Conservation (phyloP, 2,329 filamentous ascomycete genomes). For the Colletotrichum spinosum region DNA sequence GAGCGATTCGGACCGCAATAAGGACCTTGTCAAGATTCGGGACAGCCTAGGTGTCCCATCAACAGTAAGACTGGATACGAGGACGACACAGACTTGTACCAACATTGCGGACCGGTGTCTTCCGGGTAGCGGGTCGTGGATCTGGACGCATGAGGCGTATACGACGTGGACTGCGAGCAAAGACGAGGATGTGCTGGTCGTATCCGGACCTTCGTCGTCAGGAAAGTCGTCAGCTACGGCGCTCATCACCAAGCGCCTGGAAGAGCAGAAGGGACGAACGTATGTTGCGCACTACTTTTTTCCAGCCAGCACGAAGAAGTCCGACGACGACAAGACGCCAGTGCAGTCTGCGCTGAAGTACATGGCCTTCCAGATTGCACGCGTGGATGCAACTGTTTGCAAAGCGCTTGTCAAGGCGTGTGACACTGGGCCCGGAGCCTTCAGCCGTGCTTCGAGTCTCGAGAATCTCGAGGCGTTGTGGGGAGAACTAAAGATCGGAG, state of each 20-base stretch:
- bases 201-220: neutral
- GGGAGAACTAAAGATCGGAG: conserved; percentile 7
- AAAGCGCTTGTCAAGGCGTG: neutral
- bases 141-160: neutral
- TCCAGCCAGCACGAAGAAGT: neutral
- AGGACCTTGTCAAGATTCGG: neutral
- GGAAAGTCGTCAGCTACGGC: neutral
- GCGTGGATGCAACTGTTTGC: neutral
- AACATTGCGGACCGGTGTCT: conserved; percentile 3
- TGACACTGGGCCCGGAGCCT: neutral
- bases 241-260: conserved; percentile 12
- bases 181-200: neutral
- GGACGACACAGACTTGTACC: conserved; percentile 1
- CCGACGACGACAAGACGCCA: neutral
- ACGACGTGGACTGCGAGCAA: neutral
- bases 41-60: conserved; percentile 1
- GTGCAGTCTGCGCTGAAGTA: conserved; percentile 1
- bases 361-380: conserved; percentile 13
- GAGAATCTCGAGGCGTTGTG: neutral
- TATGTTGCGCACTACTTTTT: conserved; percentile 7
- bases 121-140: neutral
- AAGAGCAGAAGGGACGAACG: conserved; percentile 4
- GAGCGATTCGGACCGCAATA: neutral
- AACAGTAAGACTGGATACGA: neutral
- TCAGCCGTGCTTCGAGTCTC: neutral